A percentile compares a stretch with the other conserved stretches of the same genome.
Conservation (phyloP, 768 basidiomycete species). For the Suillus bovinus region DNA sequence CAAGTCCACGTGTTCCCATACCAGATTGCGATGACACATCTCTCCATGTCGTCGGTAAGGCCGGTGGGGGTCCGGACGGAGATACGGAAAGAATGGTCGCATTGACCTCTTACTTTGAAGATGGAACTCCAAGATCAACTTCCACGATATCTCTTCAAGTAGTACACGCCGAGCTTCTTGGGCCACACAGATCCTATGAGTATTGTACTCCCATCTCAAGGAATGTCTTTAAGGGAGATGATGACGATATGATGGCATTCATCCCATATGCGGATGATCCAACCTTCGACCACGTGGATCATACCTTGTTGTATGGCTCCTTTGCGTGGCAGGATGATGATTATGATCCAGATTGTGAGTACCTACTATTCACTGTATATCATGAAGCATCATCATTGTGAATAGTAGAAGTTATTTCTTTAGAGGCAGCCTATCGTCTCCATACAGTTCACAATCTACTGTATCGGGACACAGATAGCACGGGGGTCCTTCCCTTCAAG, state of each 20-base stretch:
- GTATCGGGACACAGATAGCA: conserved; percentile 48
- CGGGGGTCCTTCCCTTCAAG: conserved; percentile 43
- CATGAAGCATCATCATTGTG: neutral
- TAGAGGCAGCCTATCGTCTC: conserved; percentile 49
- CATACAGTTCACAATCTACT: conserved; percentile 38
- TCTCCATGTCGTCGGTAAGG: neutral
- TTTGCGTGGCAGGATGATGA: conserved; percentile 51
- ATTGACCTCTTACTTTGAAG: conserved; percentile 3
- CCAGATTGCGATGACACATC: neutral
- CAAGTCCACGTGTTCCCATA: neutral
- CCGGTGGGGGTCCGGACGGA: neutral
- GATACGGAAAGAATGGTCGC: neutral
- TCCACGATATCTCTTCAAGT: conserved; percentile 6
- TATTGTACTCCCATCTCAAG: conserved; percentile 50
- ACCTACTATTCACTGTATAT: neutral
- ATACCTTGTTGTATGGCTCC: conserved; percentile 42
- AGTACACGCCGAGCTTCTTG: conserved; percentile 10
- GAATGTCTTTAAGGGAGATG: conserved; percentile 57
- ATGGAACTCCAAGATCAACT: neutral
- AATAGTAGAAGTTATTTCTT: conserved; percentile 50
- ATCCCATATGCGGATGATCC: conserved; percentile 65
- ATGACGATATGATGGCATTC: conserved; percentile 56
- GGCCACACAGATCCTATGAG: conserved; percentile 49
- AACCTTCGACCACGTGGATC: conserved; percentile 42
- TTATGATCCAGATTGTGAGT: conserved; percentile 44